These are phyloP conservation scores for Micractinium conductrix DNA, from an alignment of 139 green algal genomes.

Conservation along the genomic window DNA sequence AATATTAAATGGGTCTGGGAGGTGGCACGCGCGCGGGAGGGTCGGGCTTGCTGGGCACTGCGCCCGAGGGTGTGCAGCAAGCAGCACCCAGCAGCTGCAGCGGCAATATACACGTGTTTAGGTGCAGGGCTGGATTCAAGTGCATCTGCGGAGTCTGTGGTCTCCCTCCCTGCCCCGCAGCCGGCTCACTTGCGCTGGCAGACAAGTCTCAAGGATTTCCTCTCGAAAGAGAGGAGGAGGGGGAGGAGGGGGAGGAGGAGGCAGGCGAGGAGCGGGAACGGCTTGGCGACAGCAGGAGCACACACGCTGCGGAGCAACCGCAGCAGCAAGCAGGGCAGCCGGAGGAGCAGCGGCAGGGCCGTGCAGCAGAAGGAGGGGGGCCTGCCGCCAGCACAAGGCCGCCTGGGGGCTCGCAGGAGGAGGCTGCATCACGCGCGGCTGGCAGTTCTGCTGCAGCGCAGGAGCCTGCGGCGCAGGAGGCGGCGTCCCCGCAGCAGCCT, in stretches of 20 bases:
- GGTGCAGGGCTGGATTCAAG: too few relatives aligned
- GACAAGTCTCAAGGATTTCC: not conserved
- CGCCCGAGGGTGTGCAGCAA: too few relatives aligned
- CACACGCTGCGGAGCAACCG: not conserved
- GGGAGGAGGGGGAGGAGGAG: not conserved
- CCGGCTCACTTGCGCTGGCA: not conserved
- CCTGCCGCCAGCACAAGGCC: not conserved
- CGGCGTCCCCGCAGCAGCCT: not conserved
- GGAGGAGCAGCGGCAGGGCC: not conserved
- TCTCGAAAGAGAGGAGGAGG: not conserved
- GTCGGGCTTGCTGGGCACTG: too few relatives aligned
- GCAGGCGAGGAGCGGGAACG: not conserved
- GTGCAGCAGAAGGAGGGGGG: not conserved
- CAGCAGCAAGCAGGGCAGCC: not conserved
- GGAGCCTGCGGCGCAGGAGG: constrained; percentile 9
- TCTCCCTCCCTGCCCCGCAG: not conserved
- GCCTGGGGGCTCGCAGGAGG: not conserved
- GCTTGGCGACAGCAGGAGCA: not conserved
- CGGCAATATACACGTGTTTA: too few relatives aligned
- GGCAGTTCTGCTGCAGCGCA: not conserved
- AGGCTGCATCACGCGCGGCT: not conserved
- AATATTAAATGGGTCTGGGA: too few relatives aligned
- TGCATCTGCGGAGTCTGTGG: too few relatives aligned
- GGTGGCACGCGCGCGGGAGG: too few relatives aligned
- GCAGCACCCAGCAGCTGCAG: too few relatives aligned